phyloP scores from a whole-genome alignment of 345 rosid genomes.

The Bruguiera parviflora region DNA sequence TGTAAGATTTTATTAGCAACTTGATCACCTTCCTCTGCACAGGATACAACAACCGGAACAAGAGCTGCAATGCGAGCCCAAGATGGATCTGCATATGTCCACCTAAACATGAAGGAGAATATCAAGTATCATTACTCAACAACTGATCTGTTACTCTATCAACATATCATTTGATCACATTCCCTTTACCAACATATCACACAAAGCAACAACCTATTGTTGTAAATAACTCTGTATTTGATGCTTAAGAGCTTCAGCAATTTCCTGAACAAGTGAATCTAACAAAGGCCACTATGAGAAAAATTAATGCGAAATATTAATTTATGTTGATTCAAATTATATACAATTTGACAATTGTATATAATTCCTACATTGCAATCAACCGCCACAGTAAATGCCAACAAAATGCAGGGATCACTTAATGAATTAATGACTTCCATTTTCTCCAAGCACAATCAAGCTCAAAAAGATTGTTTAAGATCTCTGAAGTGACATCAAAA shows the following conservation, averaged over 20 bases:
- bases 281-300: no score
- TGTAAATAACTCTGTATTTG: no score
- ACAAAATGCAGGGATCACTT: not conserved
- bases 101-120: slow-evolving; percentile 33
- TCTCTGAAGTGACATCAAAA: not conserved
- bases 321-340: no score
- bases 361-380: not conserved
- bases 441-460: slow-evolving; percentile 4
- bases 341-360: no score
- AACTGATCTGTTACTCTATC: not conserved
- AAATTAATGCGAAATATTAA: no score
- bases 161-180: not conserved
- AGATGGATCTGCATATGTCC: slow-evolving; percentile 77
- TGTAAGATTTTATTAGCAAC: slow-evolving; percentile 56
- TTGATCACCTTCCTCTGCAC: slow-evolving; percentile 71
- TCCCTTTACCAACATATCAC: not conserved
- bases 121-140: not conserved
- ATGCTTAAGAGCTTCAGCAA: no score
- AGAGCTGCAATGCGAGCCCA: slow-evolving; percentile 84
- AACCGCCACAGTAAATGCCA: not conserved
- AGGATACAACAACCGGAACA: slow-evolving; percentile 64
- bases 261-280: no score
- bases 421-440: not conserved
- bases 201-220: not conserved
- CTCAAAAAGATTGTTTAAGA: not conserved